Conservation (phyloP, 106 monocot species). For the Acanthochlamys bracteata region DNA sequence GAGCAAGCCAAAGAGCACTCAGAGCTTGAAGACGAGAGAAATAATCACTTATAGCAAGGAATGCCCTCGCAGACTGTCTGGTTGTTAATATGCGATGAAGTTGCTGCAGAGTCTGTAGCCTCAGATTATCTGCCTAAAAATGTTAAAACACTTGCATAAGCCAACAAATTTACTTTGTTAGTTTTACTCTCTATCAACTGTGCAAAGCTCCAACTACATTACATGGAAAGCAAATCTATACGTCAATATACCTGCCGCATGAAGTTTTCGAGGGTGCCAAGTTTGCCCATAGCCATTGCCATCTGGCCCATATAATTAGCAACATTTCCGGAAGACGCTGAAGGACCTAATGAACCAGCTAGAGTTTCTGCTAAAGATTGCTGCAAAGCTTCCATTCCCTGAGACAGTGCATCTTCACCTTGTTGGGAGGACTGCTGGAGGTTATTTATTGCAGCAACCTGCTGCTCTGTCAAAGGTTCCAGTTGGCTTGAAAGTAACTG, state of each 20-base stretch:
- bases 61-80: constrained; percentile 38
- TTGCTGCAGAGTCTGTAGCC: constrained; percentile 66
- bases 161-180: too few species aligned
- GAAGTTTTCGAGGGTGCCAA: constrained; percentile 48
- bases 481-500: constrained; percentile 36
- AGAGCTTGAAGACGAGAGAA: constrained; percentile 43
- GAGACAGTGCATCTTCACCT: constrained; percentile 44
- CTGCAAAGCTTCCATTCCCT: constrained; percentile 49
- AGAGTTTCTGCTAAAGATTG: constrained; percentile 46
- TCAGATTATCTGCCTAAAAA: constrained; percentile 53
- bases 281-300: constrained; percentile 54
- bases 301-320: constrained; percentile 55
- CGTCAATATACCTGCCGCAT: constrained; percentile 30
- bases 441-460: constrained; percentile 21
- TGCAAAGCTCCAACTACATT: too few species aligned
- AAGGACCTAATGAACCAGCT: constrained; percentile 34
- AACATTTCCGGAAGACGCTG: constrained; percentile 46
- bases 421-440: constrained; percentile 43
- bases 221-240: not conserved
- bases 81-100: constrained; percentile 58
- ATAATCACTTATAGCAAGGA: constrained; percentile 48
- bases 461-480: constrained; percentile 47
- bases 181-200: too few species aligned
- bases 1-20: constrained; percentile 60
- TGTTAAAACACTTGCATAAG: not conserved